Evolutionary conservation across 75 land plant genomes (phyloP).

Genomic region (Cryptomeria japonica): DNA sequence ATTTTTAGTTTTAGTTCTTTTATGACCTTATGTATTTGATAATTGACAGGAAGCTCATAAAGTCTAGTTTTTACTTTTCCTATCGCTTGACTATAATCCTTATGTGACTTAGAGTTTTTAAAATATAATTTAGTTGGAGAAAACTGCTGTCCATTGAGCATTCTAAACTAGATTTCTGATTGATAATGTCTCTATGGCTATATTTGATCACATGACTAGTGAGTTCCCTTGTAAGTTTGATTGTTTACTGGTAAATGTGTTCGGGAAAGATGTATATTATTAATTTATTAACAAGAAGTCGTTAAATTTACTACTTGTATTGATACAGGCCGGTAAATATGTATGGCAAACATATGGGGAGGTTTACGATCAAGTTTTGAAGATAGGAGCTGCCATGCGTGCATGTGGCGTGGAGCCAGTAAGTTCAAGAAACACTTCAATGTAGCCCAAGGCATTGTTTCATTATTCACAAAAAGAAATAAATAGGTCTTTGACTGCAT

Average conservation of each 20-base stretch:
- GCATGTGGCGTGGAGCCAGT: constrained; percentile 76
- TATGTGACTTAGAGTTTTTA: not conserved
- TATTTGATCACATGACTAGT: not conserved
- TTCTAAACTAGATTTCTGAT: not conserved
- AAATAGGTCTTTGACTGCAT: not conserved
- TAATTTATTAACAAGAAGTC: not conserved
- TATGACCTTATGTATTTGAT: not conserved
- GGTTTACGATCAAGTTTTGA: constrained; percentile 72
- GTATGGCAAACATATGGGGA: constrained; percentile 85
- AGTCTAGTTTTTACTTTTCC: not conserved
- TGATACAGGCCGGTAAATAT: constrained; percentile 69
- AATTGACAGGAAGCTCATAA: not conserved
- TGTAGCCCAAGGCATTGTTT: not conserved
- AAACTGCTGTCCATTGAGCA: not conserved
- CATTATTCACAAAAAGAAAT: not conserved
- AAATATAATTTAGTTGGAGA: not conserved
- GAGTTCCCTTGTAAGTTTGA: not conserved
- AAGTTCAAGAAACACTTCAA: constrained; percentile 19
- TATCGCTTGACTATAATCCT: not conserved
- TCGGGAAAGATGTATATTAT: not conserved
- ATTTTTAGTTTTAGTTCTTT: not conserved
- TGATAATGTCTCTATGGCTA: not conserved
- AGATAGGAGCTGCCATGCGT: constrained; percentile 83
- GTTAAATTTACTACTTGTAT: not conserved
- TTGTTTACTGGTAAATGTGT: not conserved